These are phyloP conservation scores for Epichloe uncinata DNA, from an alignment of 2,329 filamentous ascomycete species.

Conservation along the genomic window DNA sequence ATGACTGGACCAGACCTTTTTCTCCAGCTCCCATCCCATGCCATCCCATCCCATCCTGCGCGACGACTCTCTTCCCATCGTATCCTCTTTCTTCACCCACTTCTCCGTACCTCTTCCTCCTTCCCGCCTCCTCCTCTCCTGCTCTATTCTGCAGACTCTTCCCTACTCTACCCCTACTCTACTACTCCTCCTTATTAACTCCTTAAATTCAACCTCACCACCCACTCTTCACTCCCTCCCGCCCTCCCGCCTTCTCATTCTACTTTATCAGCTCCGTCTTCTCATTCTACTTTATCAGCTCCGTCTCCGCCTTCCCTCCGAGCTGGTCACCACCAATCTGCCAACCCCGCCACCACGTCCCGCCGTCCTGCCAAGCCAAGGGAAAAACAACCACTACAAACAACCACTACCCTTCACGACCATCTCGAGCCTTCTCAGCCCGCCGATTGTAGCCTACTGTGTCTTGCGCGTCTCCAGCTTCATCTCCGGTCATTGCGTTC, in stretches of 20 bases:
- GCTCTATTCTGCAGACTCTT: not conserved
- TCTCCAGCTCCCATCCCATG: conserved; percentile 2
- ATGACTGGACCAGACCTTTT: not conserved
- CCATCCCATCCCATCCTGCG: not conserved
- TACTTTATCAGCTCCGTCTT: not conserved
- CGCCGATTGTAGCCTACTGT: not conserved
- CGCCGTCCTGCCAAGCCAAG: not conserved
- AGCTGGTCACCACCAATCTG: not conserved
- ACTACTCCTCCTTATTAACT: no score
- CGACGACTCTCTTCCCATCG: conserved; percentile 3
- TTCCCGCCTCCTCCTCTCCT: conserved; percentile 1
- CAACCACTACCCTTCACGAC: not conserved
- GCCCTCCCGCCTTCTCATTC: not conserved
- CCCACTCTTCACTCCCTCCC: not conserved
- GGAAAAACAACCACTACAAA: not conserved
- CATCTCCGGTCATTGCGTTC: not conserved
- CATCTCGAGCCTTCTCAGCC: not conserved
- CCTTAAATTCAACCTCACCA: no score
- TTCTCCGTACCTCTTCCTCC: not conserved
- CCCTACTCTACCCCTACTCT: not conserved
- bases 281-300: not conserved
- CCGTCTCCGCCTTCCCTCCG: conserved; percentile 1
- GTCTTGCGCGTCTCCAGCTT: not conserved
- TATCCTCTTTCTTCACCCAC: conserved; percentile 1
- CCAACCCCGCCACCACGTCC: conserved; percentile 2